Conservation (phyloP, 2,329 filamentous ascomycete species). For the Phoma sp. region DNA sequence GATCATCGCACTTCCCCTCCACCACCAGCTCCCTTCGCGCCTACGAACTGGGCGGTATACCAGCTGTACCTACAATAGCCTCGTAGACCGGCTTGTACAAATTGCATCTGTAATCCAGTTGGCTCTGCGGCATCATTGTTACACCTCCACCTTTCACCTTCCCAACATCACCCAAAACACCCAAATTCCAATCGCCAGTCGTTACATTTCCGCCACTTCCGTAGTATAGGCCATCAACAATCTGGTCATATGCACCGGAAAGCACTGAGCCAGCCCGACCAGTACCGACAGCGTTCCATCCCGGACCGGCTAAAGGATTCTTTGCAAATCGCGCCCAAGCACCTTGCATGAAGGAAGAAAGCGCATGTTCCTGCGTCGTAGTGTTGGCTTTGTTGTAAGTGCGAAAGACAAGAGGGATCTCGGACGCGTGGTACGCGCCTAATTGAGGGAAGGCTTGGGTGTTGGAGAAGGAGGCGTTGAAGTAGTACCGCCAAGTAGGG, state of each 20-base stretch:
- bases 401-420: constrained; percentile 33
- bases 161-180: constrained; percentile 27
- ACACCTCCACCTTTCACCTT: constrained; percentile 24
- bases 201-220: constrained; percentile 8
- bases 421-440: constrained; percentile 32
- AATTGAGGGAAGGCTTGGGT: constrained; percentile 20
- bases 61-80: constrained; percentile 20
- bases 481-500: constrained; percentile 38
- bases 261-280: constrained; percentile 21
- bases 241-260: constrained; percentile 20
- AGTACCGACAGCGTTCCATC: constrained; percentile 32
- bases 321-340: constrained; percentile 40
- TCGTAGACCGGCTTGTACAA: constrained; percentile 24
- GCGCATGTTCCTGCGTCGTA: constrained; percentile 28
- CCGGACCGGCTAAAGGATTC: constrained; percentile 32
- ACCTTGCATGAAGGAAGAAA: constrained; percentile 27
- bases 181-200: constrained; percentile 24
- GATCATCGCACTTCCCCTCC: neutral
- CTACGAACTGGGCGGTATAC: constrained; percentile 13
- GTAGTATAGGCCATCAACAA: constrained; percentile 10
- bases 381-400: constrained; percentile 24
- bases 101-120: constrained; percentile 23
- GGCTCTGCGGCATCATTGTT: constrained; percentile 23
- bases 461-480: constrained; percentile 39
- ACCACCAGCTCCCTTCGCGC: neutral